Evolutionary conservation across 2,329 filamentous ascomycete genomes (phyloP).

Genomic region (Colletotrichum australisinense): DNA sequence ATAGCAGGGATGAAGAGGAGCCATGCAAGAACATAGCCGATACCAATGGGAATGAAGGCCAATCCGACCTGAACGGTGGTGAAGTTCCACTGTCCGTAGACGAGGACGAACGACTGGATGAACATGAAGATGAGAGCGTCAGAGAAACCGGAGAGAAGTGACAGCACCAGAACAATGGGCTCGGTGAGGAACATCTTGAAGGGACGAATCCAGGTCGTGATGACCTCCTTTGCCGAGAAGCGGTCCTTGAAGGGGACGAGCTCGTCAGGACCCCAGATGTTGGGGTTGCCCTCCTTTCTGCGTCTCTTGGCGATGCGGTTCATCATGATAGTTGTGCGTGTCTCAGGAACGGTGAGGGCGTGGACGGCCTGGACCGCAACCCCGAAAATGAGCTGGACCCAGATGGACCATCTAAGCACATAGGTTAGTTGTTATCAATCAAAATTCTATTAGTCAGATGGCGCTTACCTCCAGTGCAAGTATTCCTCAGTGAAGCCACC

Average conservation of each 20-base stretch:
- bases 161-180: constrained; percentile 78
- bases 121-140: constrained; percentile 84
- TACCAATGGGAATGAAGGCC: constrained; percentile 72
- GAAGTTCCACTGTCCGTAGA: constrained; percentile 77
- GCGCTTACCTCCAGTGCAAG: constrained; percentile 71
- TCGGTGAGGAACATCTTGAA: constrained; percentile 81
- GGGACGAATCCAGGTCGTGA: constrained; percentile 69
- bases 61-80: constrained; percentile 66
- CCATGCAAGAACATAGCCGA: constrained; percentile 75
- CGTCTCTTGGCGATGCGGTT: constrained; percentile 82
- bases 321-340: constrained; percentile 80
- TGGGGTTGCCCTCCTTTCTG: constrained; percentile 69
- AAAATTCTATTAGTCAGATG: fast-evolving
- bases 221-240: constrained; percentile 68
- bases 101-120: constrained; percentile 76
- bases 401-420: constrained; percentile 70
- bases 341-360: constrained; percentile 79
- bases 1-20: constrained; percentile 69
- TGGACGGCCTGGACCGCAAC: constrained; percentile 75
- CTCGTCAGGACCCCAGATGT: constrained; percentile 80
- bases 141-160: constrained; percentile 77
- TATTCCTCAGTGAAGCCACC: constrained; percentile 79
- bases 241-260: constrained; percentile 69
- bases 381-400: constrained; percentile 87
- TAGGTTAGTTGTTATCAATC: neutral